Evolutionary conservation across 768 basidiomycete genomes (phyloP).

Genomic region (Hygrocybe coccinea): DNA sequence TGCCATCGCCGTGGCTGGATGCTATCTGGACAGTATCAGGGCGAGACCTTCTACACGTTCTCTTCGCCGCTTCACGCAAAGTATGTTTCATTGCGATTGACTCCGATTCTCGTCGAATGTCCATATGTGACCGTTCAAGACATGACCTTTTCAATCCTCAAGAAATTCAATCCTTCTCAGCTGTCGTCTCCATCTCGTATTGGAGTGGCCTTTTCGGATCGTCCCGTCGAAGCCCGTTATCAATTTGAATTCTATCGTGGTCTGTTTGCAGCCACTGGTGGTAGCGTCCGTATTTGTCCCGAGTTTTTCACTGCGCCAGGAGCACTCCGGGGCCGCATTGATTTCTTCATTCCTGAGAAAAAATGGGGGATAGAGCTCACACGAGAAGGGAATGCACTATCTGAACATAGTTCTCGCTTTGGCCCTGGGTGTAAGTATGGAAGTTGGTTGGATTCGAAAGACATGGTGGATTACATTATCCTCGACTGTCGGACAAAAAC

Average conservation of each 20-base stretch:
- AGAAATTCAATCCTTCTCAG: conserved; percentile 8
- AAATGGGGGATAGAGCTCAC: conserved; percentile 16
- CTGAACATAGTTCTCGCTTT: too few relatives aligned
- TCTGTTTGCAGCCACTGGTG: conserved; percentile 3
- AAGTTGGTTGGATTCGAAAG: too few relatives aligned
- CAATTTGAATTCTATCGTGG: conserved; percentile 13
- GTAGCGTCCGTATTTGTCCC: conserved; percentile 2
- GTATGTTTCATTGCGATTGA: neutral
- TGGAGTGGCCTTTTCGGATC: conserved; percentile 1
- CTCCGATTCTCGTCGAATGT: neutral
- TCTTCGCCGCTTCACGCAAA: neutral
- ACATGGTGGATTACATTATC: too few relatives aligned
- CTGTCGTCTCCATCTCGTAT: conserved; percentile 2
- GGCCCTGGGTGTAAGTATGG: too few relatives aligned
- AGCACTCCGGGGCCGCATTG: conserved; percentile 6
- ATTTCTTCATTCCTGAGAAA: conserved; percentile 16
- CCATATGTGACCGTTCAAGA: neutral
- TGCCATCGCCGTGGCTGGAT: conserved; percentile 10
- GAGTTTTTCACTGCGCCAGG: conserved; percentile 2
- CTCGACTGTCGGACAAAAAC: too few relatives aligned
- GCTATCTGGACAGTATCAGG: neutral
- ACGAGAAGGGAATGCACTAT: conserved; percentile 4
- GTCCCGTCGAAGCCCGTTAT: conserved; percentile 11
- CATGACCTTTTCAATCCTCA: neutral
- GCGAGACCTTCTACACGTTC: neutral